Conservation (phyloP, 2,329 filamentous ascomycete genomes). For the Phoma sp. region DNA sequence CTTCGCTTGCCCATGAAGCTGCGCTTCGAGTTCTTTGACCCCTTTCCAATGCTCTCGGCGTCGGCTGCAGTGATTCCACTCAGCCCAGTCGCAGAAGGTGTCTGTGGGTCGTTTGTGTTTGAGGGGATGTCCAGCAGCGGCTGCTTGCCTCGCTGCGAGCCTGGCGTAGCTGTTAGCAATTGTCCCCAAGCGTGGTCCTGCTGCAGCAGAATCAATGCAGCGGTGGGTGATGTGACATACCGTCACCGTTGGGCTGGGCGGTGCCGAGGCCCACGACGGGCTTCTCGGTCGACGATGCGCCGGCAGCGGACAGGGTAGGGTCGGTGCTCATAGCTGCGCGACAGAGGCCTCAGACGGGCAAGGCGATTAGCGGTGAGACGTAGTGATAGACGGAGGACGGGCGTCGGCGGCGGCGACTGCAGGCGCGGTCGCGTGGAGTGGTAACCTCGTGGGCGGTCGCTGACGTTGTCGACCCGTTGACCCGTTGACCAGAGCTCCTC, state of each 20-base stretch:
- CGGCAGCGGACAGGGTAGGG: constrained; percentile 35
- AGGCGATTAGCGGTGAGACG: constrained; percentile 18
- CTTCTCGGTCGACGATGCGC: constrained; percentile 42
- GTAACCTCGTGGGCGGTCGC: constrained; percentile 25
- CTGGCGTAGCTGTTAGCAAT: constrained; percentile 6
- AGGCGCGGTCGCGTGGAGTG: constrained; percentile 41
- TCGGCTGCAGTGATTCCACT: constrained; percentile 56
- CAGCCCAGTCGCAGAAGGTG: constrained; percentile 50
- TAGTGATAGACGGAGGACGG: constrained; percentile 24
- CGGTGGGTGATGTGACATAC: constrained; percentile 33
- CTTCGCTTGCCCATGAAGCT: constrained; percentile 56
- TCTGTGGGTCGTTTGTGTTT: constrained; percentile 40
- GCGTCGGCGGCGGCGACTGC: constrained; percentile 31
- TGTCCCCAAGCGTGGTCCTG: no score
- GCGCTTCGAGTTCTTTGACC: constrained; percentile 54
- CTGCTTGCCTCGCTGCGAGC: constrained; percentile 43
- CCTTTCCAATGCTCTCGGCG: constrained; percentile 54
- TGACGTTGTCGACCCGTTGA: no score
- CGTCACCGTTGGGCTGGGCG: constrained; percentile 44
- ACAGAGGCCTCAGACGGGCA: constrained; percentile 23
- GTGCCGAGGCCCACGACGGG: constrained; percentile 26
- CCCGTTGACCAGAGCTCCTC: constrained; percentile 18
- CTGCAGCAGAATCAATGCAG: neutral
- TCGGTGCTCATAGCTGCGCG: constrained; percentile 49
- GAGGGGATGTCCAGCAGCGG: constrained; percentile 49